Evolutionary conservation across 228 moss, liverwort and hornwort genomes (phyloP).

Genomic region (Sphagnum magellanicum): DNA sequence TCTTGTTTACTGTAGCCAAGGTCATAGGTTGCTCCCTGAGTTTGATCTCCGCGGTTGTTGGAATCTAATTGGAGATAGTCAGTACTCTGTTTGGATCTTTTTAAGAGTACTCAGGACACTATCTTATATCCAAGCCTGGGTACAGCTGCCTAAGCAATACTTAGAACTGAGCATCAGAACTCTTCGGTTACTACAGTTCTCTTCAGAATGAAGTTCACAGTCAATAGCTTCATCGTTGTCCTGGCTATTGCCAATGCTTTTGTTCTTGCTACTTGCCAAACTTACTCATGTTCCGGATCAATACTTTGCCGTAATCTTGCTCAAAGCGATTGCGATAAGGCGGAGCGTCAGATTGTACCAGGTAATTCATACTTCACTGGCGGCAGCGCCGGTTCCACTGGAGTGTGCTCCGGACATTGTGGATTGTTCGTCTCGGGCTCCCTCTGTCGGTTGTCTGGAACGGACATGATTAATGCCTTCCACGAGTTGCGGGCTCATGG

Average conservation of each 20-base stretch:
- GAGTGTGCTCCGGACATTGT: constrained; percentile 15
- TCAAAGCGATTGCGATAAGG: constrained; percentile 5
- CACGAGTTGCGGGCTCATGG: constrained; percentile 5
- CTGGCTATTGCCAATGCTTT: not conserved
- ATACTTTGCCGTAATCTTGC: not conserved
- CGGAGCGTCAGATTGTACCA: not conserved
- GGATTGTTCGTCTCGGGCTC: constrained; percentile 12
- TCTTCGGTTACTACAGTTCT: too few relatives aligned
- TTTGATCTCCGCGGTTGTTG: too few relatives aligned
- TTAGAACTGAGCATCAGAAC: too few relatives aligned
- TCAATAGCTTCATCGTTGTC: not conserved
- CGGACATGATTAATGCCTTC: constrained; percentile 11
- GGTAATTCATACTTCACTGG: constrained; percentile 5
- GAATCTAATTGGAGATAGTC: too few relatives aligned
- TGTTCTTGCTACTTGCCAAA: not conserved
- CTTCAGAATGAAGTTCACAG: not conserved
- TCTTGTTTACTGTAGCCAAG: too few relatives aligned
- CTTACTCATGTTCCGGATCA: constrained; percentile 1
- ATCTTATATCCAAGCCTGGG: too few relatives aligned
- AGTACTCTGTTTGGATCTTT: too few relatives aligned
- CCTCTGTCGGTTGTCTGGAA: constrained; percentile 8
- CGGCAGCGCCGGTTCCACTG: not conserved
- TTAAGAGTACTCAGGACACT: too few relatives aligned
- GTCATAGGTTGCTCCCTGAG: too few relatives aligned
- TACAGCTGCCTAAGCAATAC: too few relatives aligned